A percentile compares a stretch with the other conserved stretches of the same genome.
These are phyloP conservation scores for Macaranga tanarius DNA, from an alignment of 441 rosid species.

Conservation along the genomic window DNA sequence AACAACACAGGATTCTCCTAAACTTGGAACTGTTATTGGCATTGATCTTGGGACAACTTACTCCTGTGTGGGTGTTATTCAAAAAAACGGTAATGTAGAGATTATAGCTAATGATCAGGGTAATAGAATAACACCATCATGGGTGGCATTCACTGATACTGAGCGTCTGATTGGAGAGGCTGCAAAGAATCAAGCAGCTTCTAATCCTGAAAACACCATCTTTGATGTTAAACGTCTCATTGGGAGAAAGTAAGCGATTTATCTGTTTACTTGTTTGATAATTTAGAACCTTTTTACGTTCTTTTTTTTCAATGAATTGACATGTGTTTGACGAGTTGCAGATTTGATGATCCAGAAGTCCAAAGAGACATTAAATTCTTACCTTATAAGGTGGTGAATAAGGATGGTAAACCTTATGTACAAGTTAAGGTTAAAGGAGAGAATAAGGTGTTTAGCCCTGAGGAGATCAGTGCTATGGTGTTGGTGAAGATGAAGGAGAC, in stretches of 20 bases:
- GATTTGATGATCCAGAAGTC: constrained; percentile 57
- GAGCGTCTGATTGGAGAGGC: constrained; percentile 59
- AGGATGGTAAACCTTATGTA: constrained; percentile 56
- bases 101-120: constrained; percentile 70
- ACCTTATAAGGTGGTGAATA: constrained; percentile 56
- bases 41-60: constrained; percentile 63
- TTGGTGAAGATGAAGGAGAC: constrained; percentile 63
- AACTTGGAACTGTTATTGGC: constrained; percentile 51
- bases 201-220: constrained; percentile 49
- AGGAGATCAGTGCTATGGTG: constrained; percentile 63
- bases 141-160: constrained; percentile 62
- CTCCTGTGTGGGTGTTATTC: constrained; percentile 56
- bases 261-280: neutral
- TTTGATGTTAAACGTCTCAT: constrained; percentile 55
- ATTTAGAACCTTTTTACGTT: neutral
- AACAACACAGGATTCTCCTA: constrained; percentile 26
- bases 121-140: constrained; percentile 62
- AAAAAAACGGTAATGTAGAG: constrained; percentile 45
- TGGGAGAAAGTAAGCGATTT: constrained; percentile 44
- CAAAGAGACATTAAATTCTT: constrained; percentile 52
- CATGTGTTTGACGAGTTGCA: constrained; percentile 3
- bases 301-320: too few relatives aligned
- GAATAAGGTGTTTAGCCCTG: constrained; percentile 56
- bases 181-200: constrained; percentile 60
- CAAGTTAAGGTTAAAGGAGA: constrained; percentile 59